Percentiles rank a stretch among this genome's conserved stretches.
Evolutionary conservation across 129 eudicot genomes (phyloP).

Genomic region (Helianthus tuberosus): DNA sequence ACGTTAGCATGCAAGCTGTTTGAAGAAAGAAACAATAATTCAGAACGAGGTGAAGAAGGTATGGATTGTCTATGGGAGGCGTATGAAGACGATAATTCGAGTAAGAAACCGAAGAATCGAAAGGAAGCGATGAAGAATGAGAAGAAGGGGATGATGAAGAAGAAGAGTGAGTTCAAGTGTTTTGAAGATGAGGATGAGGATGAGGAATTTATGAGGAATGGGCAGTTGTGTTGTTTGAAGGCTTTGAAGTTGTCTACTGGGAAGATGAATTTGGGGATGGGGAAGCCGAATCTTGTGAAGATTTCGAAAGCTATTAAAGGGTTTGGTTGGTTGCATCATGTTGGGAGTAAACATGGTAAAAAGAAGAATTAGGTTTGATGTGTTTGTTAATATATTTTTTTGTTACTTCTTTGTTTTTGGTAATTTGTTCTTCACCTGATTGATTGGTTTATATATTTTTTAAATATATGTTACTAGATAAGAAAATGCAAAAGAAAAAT

Average conservation of each 20-base stretch:
- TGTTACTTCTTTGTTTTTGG: neutral
- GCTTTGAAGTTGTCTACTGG: conserved; percentile 87
- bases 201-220: conserved; percentile 47
- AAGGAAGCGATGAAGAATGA: conserved; percentile 5
- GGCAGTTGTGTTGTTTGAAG: conserved; percentile 77
- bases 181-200: conserved; percentile 37
- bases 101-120: conserved; percentile 20
- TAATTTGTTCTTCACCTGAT: no score
- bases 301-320: conserved; percentile 84
- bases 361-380: conserved; percentile 25
- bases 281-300: conserved; percentile 76
- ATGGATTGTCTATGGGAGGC: conserved; percentile 97
- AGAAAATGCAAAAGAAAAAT: no score
- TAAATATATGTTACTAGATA: neutral
- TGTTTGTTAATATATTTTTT: conserved; percentile 10
- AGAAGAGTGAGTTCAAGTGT: conserved; percentile 32
- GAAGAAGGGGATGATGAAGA: conserved; percentile 23
- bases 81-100: conserved; percentile 50
- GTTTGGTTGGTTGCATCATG: conserved; percentile 79
- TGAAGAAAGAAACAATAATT: conserved; percentile 60
- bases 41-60: conserved; percentile 62
- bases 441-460: neutral
- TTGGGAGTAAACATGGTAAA: conserved; percentile 61
- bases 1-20: conserved; percentile 89
- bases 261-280: conserved; percentile 94